Conservation (phyloP, 495 filamentous ascomycete species). For the Neurospora discreta region DNA sequence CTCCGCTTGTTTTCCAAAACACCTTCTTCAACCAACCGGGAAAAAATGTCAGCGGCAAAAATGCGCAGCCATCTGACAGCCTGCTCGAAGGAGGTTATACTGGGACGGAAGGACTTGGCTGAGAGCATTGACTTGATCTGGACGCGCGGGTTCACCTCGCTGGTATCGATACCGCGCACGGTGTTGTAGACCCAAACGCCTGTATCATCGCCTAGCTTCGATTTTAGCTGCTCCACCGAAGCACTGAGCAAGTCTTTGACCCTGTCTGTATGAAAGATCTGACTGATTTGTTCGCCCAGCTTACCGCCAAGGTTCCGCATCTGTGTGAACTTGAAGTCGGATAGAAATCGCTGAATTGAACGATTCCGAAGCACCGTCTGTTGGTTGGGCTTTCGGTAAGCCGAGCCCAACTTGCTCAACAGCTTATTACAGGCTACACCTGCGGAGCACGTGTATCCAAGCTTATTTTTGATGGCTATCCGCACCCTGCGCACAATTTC, state of each 20-base stretch:
- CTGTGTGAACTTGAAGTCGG: slow-evolving; percentile 86
- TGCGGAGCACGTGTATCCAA: slow-evolving; percentile 79
- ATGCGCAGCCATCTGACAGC: slow-evolving; percentile 81
- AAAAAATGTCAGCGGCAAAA: slow-evolving; percentile 87
- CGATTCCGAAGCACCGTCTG: slow-evolving; percentile 85
- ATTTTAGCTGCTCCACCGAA: slow-evolving; percentile 65
- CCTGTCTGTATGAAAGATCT: slow-evolving; percentile 66
- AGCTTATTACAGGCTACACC: slow-evolving; percentile 89
- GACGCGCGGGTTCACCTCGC: slow-evolving; percentile 82
- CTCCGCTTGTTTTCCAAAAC: slow-evolving; percentile 79
- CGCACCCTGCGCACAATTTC: slow-evolving; percentile 79
- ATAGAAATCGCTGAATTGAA: slow-evolving; percentile 70
- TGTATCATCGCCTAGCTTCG: slow-evolving; percentile 73
- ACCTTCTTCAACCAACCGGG: slow-evolving; percentile 82
- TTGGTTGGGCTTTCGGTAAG: slow-evolving; percentile 81
- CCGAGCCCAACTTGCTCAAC: slow-evolving; percentile 86
- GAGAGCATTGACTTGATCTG: slow-evolving; percentile 98
- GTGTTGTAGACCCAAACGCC: slow-evolving; percentile 81
- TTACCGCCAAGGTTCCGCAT: slow-evolving; percentile 96
- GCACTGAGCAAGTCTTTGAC: slow-evolving; percentile 66
- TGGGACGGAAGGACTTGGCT: slow-evolving; percentile 87
- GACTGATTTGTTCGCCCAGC: slow-evolving; percentile 72
- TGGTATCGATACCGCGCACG: slow-evolving; percentile 74
- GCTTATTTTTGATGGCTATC: slow-evolving; percentile 36
- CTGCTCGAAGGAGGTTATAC: slow-evolving; percentile 69